Base-by-base conservation (phyloP, 2,329 filamentous ascomycete species). In the Arthroderma sp. region DNA sequence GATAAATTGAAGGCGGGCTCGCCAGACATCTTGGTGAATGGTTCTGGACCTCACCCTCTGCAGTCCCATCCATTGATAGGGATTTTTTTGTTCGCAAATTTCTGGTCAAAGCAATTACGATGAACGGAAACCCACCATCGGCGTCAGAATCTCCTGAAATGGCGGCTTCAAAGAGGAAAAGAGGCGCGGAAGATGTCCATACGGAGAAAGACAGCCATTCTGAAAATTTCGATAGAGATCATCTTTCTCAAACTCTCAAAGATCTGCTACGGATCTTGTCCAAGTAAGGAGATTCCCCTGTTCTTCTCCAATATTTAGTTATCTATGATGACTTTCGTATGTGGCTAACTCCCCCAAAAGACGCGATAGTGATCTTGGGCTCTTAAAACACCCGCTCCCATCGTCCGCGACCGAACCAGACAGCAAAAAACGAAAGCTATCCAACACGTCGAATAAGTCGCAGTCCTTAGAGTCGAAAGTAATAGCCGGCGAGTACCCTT, bases 361-460 rank as follows among this genome's bases (percentile, higher is more conserved):
- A 46, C 60, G 65, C 50, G 66, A 69, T 50, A 55, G 61, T n/a
- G 64, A 65, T 38, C 60, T 68, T n/a, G 61, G 63, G 29, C 57
- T 69, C 41, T 57, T 69, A 9, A 63, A 62, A 42, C 62, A 58
- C 43, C 62, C 65, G 36, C 52, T 68, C 37, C 58, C 61, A 11
- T 43, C 52, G 27, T 58, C 62, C 11, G 53, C 56, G 4, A 50
- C 59, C 32, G 66, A 66, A 52, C 66, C 65, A 36, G 63, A 64
- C 30, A 57, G 58, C 30, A 69, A 69, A 51, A 63, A 66, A 51
- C 59, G 64, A 38, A 68, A 67, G 51, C 54, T 65, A 30, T 60
- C 62, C 7, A 59, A 56, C 39, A n/a, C 46, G 30, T 29, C 43
- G 15, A 36, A 9, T 42, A 32, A 47, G 29, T 27, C 51, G 9